Conservation (phyloP, 805 yeast species). For the Kluyveromyces siamensis region DNA sequence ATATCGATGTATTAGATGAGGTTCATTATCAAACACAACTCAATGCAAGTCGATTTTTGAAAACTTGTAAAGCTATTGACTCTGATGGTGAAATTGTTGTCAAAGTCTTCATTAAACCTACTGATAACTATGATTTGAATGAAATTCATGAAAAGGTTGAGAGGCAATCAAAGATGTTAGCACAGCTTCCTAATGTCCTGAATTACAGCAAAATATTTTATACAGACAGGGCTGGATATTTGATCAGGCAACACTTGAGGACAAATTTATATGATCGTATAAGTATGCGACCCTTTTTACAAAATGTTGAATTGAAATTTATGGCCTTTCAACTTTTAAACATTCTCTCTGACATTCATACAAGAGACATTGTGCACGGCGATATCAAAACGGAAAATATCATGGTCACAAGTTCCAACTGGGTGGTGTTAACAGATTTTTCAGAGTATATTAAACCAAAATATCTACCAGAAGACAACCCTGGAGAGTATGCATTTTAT, state of each 20-base stretch:
- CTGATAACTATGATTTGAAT: conserved; percentile 16
- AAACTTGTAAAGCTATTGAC: conserved; percentile 75
- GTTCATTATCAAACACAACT: conserved; percentile 68
- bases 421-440: conserved; percentile 77
- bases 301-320: conserved; percentile 74
- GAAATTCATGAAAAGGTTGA: conserved; percentile 29
- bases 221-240: conserved; percentile 85
- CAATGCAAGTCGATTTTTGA: conserved; percentile 76
- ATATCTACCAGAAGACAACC: conserved; percentile 83
- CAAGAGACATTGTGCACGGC: conserved; percentile 62
- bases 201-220: conserved; percentile 71
- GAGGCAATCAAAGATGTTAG: conserved; percentile 28
- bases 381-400: conserved; percentile 89
- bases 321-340: conserved; percentile 68
- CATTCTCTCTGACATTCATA: conserved; percentile 58
- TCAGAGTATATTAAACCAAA: conserved; percentile 71
- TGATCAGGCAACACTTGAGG: conserved; percentile 72
- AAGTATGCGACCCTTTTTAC: conserved; percentile 80
- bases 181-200: conserved; percentile 50
- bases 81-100: conserved; percentile 64
- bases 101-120: conserved; percentile 75
- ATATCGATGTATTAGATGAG: conserved; percentile 68
- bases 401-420: conserved; percentile 79
- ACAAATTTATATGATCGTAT: conserved; percentile 82
- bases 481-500: conserved; percentile 83